Conservation (phyloP, 805 yeast genomes). For the Wickerhamiella slavikovae region DNA sequence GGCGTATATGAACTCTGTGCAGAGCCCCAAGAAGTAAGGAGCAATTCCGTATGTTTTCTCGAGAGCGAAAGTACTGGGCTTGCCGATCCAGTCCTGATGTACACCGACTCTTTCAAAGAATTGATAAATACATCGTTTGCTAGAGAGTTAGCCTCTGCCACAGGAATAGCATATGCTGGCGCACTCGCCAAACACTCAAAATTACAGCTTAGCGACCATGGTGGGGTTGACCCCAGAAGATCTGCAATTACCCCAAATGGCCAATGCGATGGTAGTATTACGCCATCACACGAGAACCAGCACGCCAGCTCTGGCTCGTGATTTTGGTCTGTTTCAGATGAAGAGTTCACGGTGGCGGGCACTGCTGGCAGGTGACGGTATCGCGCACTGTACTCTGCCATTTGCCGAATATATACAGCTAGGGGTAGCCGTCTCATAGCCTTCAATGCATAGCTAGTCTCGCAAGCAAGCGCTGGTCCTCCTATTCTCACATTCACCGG, state of each 20-base stretch:
- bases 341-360: too few relatives aligned
- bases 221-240: constrained; percentile 24
- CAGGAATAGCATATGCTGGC: too few relatives aligned
- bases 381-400: constrained; percentile 7
- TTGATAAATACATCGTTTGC: constrained; percentile 36
- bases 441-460: constrained; percentile 1
- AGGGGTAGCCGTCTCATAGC: constrained; percentile 4
- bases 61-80: constrained; percentile 64
- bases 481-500: constrained; percentile 3
- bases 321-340: too few relatives aligned
- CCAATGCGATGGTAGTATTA: constrained; percentile 6
- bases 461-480: constrained; percentile 2
- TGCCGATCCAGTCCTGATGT: constrained; percentile 53
- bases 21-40: constrained; percentile 27
- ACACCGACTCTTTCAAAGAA: constrained; percentile 66
- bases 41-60: constrained; percentile 31
- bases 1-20: too few relatives aligned
- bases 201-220: constrained; percentile 25
- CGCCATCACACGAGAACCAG: constrained; percentile 6
- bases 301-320: constrained; percentile 4
- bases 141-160: constrained; percentile 18
- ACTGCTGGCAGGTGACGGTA: constrained; percentile 3
- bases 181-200: too few relatives aligned
- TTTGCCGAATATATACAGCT: constrained; percentile 3
- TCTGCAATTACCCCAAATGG: constrained; percentile 10